These are phyloP conservation scores for Exophiala phaeomuriformis DNA, from an alignment of 2,329 filamentous ascomycete genomes.

Conservation along the genomic window DNA sequence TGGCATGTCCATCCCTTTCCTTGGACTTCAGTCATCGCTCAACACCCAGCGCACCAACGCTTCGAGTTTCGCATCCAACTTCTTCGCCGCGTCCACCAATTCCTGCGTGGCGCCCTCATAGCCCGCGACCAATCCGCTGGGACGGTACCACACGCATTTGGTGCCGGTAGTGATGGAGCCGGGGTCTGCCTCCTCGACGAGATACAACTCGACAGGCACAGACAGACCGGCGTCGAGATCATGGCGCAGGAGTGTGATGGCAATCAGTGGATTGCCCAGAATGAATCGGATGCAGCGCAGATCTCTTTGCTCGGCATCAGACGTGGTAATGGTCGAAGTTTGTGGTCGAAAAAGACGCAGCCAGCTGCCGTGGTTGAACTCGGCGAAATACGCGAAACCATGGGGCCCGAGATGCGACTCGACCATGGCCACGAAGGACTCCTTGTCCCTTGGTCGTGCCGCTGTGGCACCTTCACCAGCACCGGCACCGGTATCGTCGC, in stretches of 20 bases:
- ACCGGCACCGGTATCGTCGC: neutral
- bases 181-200: conserved; percentile 9
- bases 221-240: conserved; percentile 14
- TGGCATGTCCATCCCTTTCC: neutral
- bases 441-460: conserved; percentile 2
- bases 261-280: conserved; percentile 16
- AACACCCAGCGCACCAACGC: conserved; percentile 8
- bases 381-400: conserved; percentile 19
- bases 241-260: conserved; percentile 14
- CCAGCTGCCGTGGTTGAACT: conserved; percentile 16
- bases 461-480: neutral
- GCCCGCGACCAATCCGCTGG: conserved; percentile 9
- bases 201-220: conserved; percentile 14
- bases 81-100: conserved; percentile 11
- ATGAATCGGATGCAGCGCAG: conserved; percentile 9
- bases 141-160: conserved; percentile 11
- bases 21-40: neutral
- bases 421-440: conserved; percentile 3
- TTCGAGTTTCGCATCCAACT: conserved; percentile 11
- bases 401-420: conserved; percentile 6
- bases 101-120: conserved; percentile 11
- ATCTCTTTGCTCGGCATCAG: conserved; percentile 3
- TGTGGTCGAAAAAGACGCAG: conserved; percentile 8
- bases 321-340: neutral
- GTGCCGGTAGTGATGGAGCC: neutral